Base-by-base conservation (phyloP, 495 filamentous ascomycete species). In the Podospora anserina region DNA sequence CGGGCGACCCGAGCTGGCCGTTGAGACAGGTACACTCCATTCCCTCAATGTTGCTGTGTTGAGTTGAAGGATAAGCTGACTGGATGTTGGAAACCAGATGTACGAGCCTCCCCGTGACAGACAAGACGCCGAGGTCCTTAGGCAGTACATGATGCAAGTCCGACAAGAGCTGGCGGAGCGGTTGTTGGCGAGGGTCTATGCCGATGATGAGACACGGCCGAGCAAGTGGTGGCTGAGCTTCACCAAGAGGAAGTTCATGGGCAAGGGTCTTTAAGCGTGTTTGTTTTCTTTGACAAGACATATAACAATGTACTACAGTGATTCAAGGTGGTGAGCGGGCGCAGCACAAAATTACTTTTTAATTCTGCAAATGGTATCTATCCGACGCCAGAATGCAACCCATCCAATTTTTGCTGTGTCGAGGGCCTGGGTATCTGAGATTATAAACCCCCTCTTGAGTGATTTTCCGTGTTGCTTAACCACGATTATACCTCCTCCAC, bases 191-290 rank as follows among this genome's bases (percentile, higher is more conserved):
- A 88, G 92, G 74, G 87, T 99, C 76, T 99, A 96, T 81, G 88
- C 89, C 64, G 95, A 93, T 75, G 92, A 89, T n/a, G 84, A 85
- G 65, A 88, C 86, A 11, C 86, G 83, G 79, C 94, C 95, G 74
- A 96, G 92, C 73, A 99, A 99, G 88, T 98, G 94, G 91, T 99
- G 95, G 95, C 82, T 99, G 71, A 97, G 94, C 83, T 99, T 97
- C 78, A 90, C 91, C 61, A 99, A 98, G 87, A 88, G 95, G 78
- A 96, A 96, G 85, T 99, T 99, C 79, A 98, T 99, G 96, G 94
- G 94, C 75, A 97, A 97, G 86, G 88, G 87, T 73, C 84, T 93
- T 77, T 92, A 83, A 81, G 54, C n/a, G 39, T 49, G 39, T 49
- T 49, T 49, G 39, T 49, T 49, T 49, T 49, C 15, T 49, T 11